Evolutionary conservation across 441 rosid species (phyloP).

Genomic region (Arabidopsis lyrata): DNA sequence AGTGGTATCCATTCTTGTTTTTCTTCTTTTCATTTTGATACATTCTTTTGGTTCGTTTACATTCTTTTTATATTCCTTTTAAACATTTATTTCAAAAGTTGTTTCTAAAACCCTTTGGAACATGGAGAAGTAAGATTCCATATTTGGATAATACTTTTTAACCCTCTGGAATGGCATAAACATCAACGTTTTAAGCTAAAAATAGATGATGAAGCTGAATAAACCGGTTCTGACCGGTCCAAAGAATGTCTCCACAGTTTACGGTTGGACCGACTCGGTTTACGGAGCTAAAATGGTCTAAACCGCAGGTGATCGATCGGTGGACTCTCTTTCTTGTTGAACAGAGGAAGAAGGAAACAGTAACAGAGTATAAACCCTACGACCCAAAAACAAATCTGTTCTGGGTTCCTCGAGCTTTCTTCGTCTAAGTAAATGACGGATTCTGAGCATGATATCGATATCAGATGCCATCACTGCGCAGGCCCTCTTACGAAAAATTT

Average conservation of each 20-base stretch:
- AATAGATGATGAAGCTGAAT: constrained; percentile 6
- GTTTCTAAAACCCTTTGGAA: constrained; percentile 33
- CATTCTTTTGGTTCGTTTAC: constrained; percentile 36
- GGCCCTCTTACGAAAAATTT: constrained; percentile 85
- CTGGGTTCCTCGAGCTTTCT: constrained; percentile 16
- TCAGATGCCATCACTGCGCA: constrained; percentile 90
- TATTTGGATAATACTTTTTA: constrained; percentile 18
- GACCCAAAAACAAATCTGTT: neutral
- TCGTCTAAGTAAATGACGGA: constrained; percentile 49
- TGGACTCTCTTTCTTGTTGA: neutral
- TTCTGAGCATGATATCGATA: constrained; percentile 43
- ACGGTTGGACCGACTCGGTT: constrained; percentile 16
- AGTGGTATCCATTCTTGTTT: constrained; percentile 32
- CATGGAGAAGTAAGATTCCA: constrained; percentile 46
- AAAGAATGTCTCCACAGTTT: neutral
- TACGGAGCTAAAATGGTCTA: neutral
- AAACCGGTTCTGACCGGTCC: constrained; percentile 31
- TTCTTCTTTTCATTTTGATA: constrained; percentile 24
- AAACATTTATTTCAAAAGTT: constrained; percentile 12
- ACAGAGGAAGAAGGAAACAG: constrained; percentile 24
- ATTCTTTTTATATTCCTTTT: constrained; percentile 34
- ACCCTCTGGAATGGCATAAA: constrained; percentile 12
- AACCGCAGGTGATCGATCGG: constrained; percentile 15
- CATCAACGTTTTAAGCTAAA: neutral
- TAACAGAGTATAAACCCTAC: constrained; percentile 39